Evolutionary conservation across 352 stramenopile genomes (phyloP).

Genomic region (Pythium biforme): DNA sequence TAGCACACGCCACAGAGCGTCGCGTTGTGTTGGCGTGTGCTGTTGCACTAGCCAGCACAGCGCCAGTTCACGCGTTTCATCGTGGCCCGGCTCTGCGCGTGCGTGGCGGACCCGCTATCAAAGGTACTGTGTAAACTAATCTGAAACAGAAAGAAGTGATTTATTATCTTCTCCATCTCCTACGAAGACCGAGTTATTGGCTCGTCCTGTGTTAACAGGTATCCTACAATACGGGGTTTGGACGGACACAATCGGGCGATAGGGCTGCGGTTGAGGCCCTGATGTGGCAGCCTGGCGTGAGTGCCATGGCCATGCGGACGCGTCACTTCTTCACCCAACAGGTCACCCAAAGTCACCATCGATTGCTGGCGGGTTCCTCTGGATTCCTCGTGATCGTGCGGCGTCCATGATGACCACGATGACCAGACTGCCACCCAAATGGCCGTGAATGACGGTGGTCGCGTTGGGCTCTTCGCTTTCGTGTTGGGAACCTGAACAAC

Average conservation of each 20-base stretch:
- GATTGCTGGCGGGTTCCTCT: too few species aligned
- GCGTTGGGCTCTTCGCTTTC: too few species aligned
- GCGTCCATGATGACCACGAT: background rate
- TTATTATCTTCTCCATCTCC: too few species aligned
- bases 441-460: too few species aligned
- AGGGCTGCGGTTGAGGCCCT: background rate
- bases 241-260: background rate
- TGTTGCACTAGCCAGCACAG: constrained; percentile 4
- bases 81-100: background rate
- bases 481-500: too few species aligned
- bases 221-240: background rate
- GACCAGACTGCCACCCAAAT: background rate
- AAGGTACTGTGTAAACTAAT: background rate
- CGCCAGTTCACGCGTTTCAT: background rate
- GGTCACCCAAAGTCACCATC: too few species aligned
- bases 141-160: too few species aligned
- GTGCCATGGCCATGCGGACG: background rate
- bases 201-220: background rate
- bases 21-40: background rate
- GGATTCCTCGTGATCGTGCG: too few species aligned
- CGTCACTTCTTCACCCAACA: background rate
- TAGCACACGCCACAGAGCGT: constrained; percentile 1
- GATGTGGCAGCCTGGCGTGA: background rate
- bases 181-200: background rate
- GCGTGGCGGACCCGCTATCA: background rate